Evolutionary conservation across 176 grass and related monocot species (phyloP), one percentile per base, ranked within the genome.

Genomic region (Carex kokanica): DNA sequence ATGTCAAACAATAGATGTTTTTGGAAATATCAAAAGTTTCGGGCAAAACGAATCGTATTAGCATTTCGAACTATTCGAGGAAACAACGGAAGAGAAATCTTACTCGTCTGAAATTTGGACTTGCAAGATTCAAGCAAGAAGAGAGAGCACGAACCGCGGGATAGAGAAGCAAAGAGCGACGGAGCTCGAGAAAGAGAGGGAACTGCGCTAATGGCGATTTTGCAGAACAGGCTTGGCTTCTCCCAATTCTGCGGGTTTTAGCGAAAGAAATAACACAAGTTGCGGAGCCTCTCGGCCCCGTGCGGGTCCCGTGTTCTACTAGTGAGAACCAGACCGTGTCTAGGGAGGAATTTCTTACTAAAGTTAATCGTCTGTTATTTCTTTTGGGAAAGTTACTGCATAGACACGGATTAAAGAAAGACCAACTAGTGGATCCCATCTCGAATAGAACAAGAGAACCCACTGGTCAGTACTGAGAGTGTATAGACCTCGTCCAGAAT

Each of bases 181-280:
- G 21, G 43, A 74, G 21, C 45, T 24, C 3, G 47, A 52, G 43
- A 16, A 6, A 47, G 9, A 72, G 17, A 43, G 67, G 2, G 34
- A 17, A 45, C 8, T 21, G 72, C 72, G 43, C 23, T 10, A 54
- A 75, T 75, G 72, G 72, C 72, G 72, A 75, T 53, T 75, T 52
- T 54, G 72, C 21, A 20, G 53, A 52, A 68, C 12, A 13, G 34
- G 68, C 47, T 29, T 25, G 6, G 11, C 47, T 13, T 16, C 72
- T 71, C 38, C 32, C 32, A 18, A 68, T 53, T 54, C 23, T 8
- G 72, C 67, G 67, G 34, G 47, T 43, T 75, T 54, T 7, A 75
- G 45, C 7, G 9, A 53, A 34, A 5, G 10, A 60, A 57, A 38
- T 16, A 6, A n/a, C 0, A 4, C 25, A 13, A 65, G 13, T 29